phyloP scores from a whole-genome alignment of 1,284 basidiomycete species.

The Fomitopsis betulina region DNA sequence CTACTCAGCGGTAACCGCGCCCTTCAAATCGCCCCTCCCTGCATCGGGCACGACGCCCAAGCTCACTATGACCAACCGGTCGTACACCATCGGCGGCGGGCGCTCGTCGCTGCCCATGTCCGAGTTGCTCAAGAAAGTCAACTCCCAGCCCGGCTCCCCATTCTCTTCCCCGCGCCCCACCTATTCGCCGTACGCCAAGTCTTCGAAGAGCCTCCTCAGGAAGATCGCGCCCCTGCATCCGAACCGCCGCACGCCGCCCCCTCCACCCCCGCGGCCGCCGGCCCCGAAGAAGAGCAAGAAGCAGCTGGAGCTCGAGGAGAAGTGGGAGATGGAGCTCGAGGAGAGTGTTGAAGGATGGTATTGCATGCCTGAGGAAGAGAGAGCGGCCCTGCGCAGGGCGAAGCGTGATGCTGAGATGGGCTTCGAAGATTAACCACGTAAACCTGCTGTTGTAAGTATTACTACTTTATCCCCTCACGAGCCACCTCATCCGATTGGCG shows the following conservation, averaged over 20 bases:
- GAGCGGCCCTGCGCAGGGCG: slow-evolving; percentile 50
- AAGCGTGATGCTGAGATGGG: slow-evolving; percentile 63
- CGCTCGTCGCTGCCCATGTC: slow-evolving; percentile 57
- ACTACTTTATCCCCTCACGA: too few species aligned
- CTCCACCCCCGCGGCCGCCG: slow-evolving; percentile 58
- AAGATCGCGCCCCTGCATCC: slow-evolving; percentile 71
- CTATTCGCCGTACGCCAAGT: slow-evolving; percentile 63
- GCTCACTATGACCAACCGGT: slow-evolving; percentile 14
- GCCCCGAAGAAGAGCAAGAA: slow-evolving; percentile 73
- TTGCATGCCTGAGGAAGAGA: slow-evolving; percentile 58
- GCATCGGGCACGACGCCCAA: slow-evolving; percentile 8
- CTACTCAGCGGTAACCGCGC: slow-evolving; percentile 2
- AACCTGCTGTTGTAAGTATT: neutral
- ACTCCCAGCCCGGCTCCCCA: slow-evolving; percentile 60
- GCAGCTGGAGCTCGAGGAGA: slow-evolving; percentile 66
- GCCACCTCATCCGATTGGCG: too few species aligned
- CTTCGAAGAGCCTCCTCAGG: slow-evolving; percentile 54
- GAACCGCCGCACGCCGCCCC: slow-evolving; percentile 65
- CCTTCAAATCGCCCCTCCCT: slow-evolving; percentile 6
- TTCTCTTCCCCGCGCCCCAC: slow-evolving; percentile 42
- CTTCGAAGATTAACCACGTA: slow-evolving; percentile 27
- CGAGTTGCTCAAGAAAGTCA: slow-evolving; percentile 67
- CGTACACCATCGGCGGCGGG: slow-evolving; percentile 23
- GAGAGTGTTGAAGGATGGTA: slow-evolving; percentile 73
- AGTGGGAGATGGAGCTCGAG: slow-evolving; percentile 72